Evolutionary conservation across 148 eudicot genomes (phyloP), one percentile per base, ranked within the genome.

Genomic region (Agrostemma githago): DNA sequence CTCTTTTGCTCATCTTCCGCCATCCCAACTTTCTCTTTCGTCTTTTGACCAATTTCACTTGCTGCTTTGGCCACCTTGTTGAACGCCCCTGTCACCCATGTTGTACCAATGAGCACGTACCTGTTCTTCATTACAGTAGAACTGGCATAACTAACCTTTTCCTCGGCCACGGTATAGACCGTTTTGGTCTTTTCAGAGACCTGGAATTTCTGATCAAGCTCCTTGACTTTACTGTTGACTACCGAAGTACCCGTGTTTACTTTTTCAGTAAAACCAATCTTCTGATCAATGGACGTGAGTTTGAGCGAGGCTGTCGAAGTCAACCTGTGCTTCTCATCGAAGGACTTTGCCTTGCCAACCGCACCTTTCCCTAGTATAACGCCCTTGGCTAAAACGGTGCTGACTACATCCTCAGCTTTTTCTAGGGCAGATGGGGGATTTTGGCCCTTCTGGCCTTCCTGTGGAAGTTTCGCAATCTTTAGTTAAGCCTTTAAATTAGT

Each of bases 61-160:
- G 98, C 98, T 2, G 93, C 97, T 82, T 95, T 84, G 0, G 93
- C 88, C 48, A 92, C 98, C 82, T 85, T 86, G 76, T 63, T 90
- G 59, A 87, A 92, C 40, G 98, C 96, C 14, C 89, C 93, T 1
- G 96, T 83, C 26, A 89, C 93, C 96, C 97, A 95, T 4, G 96
- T 67, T 37, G 96, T 83, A 11, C 98, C 89, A 1, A 92, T 89
- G 19, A 87, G 80, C 1, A 95, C 87, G 68, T 92, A 95, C 6
- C 97, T 85, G 88, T 95, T 95, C 80, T 88, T 95, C 97, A 95
- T 95, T 67, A 92, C 83, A 39, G 97, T 93, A 14, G 97, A 86
- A 60, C 98, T 88, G 8, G 98, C 96, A 70, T 62, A 84, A 44
- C 86, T 89, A 60, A 95, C 97, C 42, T 83, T 95, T 62, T 92